Evolutionary conservation across 2,329 filamentous ascomycete species (phyloP), one percentile per base, ranked within the genome.

Genomic region (Arachnomyces sp.): DNA sequence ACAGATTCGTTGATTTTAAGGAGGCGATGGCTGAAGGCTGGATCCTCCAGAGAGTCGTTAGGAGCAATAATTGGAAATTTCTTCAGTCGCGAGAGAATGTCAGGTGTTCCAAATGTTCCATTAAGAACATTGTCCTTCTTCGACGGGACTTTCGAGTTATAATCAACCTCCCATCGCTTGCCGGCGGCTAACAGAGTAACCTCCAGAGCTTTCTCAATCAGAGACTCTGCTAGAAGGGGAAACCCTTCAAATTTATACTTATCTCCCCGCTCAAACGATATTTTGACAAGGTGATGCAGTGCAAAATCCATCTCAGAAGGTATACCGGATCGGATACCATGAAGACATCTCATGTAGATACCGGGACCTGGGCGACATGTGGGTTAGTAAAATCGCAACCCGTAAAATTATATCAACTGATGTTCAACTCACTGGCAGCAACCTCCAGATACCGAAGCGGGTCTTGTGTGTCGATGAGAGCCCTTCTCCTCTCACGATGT

Each of bases 211-310:
- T 93, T 93, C 45, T 88, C 83, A 40, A 94, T 79, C 7, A 98
- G 73, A 2, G 85, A 84, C 61, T 96, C 92, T 0, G 87, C 86
- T 18, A 98, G 73, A 7, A 86, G 82, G 1, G 85, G 82, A 51
- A 95, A 96, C 4, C 86, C 84, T 52, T 94, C 88, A 50, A 96
- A 95, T 45, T 86, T 84, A 65, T 94, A 95, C 62, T 94, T 94
- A 59, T 96, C 92, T 34, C 90, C 90, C 32, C 89, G 78, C 61
- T 96, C 89, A 56, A 82, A 92, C 0, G 89, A 95, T 18, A 96
- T 95, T 59, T 94, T 94, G 44, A 96, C 88, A 3, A 96, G 68
- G 54, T 96, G 90, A 53, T 94, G 87, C 8, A 96, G 70, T 0
- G 88, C 90, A 63, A 93, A 96, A n/a, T 86, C 81, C 53, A 95